Conservation (phyloP, 257 asterid genomes). For the Henckelia pumila region DNA sequence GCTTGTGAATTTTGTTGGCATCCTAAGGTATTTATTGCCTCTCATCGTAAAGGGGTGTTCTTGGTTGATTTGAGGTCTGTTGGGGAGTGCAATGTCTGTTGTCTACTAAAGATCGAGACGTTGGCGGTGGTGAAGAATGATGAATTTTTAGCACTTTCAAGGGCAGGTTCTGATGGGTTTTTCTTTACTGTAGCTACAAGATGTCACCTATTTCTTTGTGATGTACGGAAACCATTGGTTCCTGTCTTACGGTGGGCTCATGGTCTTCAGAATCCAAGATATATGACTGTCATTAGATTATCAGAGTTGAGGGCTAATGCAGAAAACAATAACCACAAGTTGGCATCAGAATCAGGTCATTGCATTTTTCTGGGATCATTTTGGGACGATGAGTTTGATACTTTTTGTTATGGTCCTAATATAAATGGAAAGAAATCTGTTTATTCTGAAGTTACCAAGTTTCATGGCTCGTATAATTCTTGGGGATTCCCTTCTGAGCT, state of each 20-base stretch:
- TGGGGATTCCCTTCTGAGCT: constrained; percentile 63
- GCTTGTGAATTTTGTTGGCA: constrained; percentile 78
- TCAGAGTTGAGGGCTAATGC: constrained; percentile 54
- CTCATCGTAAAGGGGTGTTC: constrained; percentile 46
- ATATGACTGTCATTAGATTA: constrained; percentile 46
- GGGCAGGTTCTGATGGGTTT: constrained; percentile 50
- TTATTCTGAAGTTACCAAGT: constrained; percentile 38
- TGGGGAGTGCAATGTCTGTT: constrained; percentile 31
- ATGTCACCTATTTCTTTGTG: constrained; percentile 56
- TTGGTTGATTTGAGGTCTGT: constrained; percentile 59
- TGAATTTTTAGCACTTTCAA: constrained; percentile 53
- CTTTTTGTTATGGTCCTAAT: constrained; percentile 69
- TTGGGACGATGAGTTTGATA: constrained; percentile 61
- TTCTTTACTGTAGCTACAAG: constrained; percentile 49
- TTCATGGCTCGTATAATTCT: constrained; percentile 42
- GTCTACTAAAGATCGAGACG: constrained; percentile 56
- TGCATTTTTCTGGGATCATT: constrained; percentile 82
- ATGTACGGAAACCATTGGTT: constrained; percentile 53
- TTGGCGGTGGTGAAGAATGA: constrained; percentile 43
- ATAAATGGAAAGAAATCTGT: constrained; percentile 24
- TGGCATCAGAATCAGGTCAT: constrained; percentile 70
- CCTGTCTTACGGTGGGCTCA: constrained; percentile 71
- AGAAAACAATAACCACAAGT: constrained; percentile 37
- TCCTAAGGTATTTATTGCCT: constrained; percentile 57
- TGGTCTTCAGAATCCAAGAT: constrained; percentile 49